Base-by-base conservation (phyloP, 306 rosid species). In the Quercus agrifolia region DNA sequence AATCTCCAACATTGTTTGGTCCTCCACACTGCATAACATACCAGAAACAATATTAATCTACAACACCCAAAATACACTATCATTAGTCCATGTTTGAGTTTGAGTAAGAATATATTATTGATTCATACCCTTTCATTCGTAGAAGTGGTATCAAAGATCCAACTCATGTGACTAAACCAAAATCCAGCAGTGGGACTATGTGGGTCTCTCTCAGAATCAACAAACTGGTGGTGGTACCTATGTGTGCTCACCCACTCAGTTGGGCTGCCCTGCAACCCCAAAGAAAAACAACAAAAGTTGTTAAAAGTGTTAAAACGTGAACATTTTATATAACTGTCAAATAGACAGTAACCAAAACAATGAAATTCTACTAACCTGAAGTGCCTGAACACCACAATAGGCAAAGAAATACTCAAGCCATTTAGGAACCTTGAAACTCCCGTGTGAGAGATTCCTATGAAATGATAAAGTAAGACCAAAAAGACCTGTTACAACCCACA, bases 161-260 rank as follows among this genome's bases (percentile, higher is more conserved):
- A 94, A 79, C 88, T 89, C 88, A 91, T 89, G 72, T 94, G 98
- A 49, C 98, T 94, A 76, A 79, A 92, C 97, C 98, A 94, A 85
- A 94, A 94, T 58, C 98, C 98, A 87, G 92, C 97, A n/a, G 38
- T 69, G 46, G 98, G 98, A 83, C 94, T 94, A 85, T 94, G 97
- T 63, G 98, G 98, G 77, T 94, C 98, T 86, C 83, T 88, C 46
- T 91, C 94, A 30, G 98, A 88, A 84, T 92, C 98, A 81, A 97
- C 91, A 61, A 91, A 94, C 74, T 92, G 97, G 85, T 94, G 98
- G 30, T 94, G 97, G 82, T 87, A 92, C 75, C 98, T 92, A 75
- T 94, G 97, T 17, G 94, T 89, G 82, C 97, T 92, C 27, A 94
- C 98, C 97, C 97, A 94, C 76, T 92, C 94, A 73, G 89, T 89